phyloP scores from a whole-genome alignment of 1,284 basidiomycete genomes.

The Cutaneotrichosporon sp. region DNA sequence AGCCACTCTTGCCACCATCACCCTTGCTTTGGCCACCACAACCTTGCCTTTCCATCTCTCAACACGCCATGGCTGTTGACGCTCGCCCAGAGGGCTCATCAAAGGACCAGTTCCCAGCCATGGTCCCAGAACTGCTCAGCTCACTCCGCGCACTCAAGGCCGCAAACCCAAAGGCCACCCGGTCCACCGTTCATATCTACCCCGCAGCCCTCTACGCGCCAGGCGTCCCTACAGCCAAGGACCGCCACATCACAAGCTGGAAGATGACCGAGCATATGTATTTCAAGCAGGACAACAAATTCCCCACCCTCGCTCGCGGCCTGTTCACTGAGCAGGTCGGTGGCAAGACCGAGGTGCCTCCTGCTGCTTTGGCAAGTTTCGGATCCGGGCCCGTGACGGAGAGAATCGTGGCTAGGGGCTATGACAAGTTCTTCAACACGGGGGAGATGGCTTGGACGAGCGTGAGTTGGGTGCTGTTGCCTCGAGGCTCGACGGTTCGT shows the following conservation, averaged over 20 bases:
- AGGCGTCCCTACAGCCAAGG: slow-evolving; percentile 3
- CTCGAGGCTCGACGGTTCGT: too few relatives aligned
- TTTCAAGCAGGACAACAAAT: slow-evolving; percentile 77
- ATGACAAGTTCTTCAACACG: slow-evolving; percentile 99
- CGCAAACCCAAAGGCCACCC: slow-evolving; percentile 37
- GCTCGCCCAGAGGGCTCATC: neutral
- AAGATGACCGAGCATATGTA: slow-evolving; percentile 96
- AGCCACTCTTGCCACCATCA: too few relatives aligned
- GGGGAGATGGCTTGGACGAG: slow-evolving; percentile 91
- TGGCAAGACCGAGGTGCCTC: slow-evolving; percentile 18
- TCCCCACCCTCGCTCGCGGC: slow-evolving; percentile 84
- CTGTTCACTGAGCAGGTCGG: slow-evolving; percentile 63
- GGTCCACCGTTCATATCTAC: slow-evolving; percentile 37
- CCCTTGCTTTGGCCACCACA: too few relatives aligned
- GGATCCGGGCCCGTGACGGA: slow-evolving; percentile 25
- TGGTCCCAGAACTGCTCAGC: slow-evolving; percentile 29
- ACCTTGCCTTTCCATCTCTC: too few relatives aligned
- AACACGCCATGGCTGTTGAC: neutral
- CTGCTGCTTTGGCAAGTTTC: slow-evolving; percentile 25
- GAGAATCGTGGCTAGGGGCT: slow-evolving; percentile 82
- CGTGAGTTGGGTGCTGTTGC: too few relatives aligned
- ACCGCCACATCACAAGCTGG: slow-evolving; percentile 65
- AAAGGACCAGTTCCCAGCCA: slow-evolving; percentile 20
- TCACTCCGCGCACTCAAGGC: slow-evolving; percentile 32
- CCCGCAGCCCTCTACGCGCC: slow-evolving; percentile 35